These are phyloP conservation scores for Cryphonectria parasitica DNA, from an alignment of 2,329 filamentous ascomycete genomes.

Conservation along the genomic window DNA sequence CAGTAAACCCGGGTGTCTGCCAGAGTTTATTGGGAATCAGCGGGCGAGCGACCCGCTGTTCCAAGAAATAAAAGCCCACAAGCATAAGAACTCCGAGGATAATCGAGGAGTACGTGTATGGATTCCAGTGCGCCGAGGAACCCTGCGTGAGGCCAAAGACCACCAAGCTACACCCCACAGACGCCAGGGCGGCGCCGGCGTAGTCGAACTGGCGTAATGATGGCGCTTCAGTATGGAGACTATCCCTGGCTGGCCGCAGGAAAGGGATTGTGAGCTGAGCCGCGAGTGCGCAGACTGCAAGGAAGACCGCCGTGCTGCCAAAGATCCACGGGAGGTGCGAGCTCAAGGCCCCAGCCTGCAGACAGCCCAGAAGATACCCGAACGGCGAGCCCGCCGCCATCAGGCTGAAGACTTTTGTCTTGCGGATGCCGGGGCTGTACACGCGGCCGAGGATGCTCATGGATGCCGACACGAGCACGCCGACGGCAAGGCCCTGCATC, in stretches of 20 bases:
- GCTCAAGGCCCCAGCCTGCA: neutral
- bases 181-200: neutral
- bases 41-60: neutral
- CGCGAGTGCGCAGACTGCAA: neutral
- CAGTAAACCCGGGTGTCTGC: neutral
- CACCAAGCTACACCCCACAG: neutral
- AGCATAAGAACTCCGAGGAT: neutral
- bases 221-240: neutral
- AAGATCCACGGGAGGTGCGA: neutral
- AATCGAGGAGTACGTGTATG: conserved; percentile 2
- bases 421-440: no score
- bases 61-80: neutral
- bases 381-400: neutral
- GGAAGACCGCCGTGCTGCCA: neutral
- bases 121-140: conserved; percentile 1
- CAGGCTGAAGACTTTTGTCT: no score
- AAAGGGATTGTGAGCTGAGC: neutral
- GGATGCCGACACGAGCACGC: no score
- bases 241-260: neutral
- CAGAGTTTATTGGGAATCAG: neutral
- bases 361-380: neutral
- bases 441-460: no score
- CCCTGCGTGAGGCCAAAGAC: conserved; percentile 15
- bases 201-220: neutral
- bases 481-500: no score